Percentiles rank a stretch among this genome's conserved stretches.
Conservation (phyloP, 2,329 filamentous ascomycete genomes). For the Macrophomina tecta region DNA sequence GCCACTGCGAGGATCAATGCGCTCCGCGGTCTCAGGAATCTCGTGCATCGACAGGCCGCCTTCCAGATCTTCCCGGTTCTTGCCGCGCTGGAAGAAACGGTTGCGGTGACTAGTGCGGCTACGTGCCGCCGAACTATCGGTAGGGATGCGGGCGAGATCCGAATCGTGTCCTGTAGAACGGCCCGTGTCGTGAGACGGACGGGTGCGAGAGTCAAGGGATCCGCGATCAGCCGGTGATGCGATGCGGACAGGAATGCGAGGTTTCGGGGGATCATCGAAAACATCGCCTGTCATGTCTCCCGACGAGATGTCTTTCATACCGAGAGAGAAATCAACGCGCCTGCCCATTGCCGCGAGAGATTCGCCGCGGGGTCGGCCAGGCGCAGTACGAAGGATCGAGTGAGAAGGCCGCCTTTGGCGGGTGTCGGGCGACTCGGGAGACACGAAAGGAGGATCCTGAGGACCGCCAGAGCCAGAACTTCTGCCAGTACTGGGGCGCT, state of each 20-base stretch:
- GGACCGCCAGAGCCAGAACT: constrained; percentile 35
- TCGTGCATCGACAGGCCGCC: constrained; percentile 40
- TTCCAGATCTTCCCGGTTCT: constrained; percentile 40
- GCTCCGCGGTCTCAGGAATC: constrained; percentile 40
- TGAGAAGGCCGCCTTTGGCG: constrained; percentile 28
- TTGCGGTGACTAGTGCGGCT: constrained; percentile 59
- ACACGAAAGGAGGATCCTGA: constrained; percentile 52
- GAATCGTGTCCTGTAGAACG: constrained; percentile 41
- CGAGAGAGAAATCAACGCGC: constrained; percentile 73
- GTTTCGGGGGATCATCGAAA: constrained; percentile 61
- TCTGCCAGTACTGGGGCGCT: constrained; percentile 29
- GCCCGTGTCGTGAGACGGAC: constrained; percentile 41
- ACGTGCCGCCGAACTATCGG: constrained; percentile 41
- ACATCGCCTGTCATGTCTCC: constrained; percentile 69
- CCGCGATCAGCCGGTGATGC: constrained; percentile 37
- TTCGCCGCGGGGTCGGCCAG: constrained; percentile 58
- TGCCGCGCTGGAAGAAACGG: constrained; percentile 64
- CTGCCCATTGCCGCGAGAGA: constrained; percentile 64
- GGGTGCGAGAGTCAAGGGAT: constrained; percentile 33
- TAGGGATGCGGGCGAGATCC: constrained; percentile 42
- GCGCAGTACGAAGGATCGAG: constrained; percentile 59
- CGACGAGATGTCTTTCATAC: constrained; percentile 65
- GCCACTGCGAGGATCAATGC: constrained; percentile 44
- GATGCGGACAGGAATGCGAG: constrained; percentile 51
- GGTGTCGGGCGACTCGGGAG: constrained; percentile 24